Base-by-base conservation (phyloP, 805 yeast species). In the Wickerhamomyces bovis region DNA sequence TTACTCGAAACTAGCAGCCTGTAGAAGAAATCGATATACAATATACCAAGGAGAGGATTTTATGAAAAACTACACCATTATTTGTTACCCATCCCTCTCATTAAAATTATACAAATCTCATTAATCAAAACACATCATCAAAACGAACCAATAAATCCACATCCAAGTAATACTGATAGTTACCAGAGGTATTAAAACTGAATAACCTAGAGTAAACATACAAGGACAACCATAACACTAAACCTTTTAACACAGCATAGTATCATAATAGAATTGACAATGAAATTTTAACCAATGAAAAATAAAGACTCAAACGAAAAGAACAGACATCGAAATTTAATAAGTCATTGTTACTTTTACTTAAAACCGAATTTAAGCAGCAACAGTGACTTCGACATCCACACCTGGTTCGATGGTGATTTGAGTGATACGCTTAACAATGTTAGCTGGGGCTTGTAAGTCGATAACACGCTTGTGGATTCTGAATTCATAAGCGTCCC, bases 391-490 rank as follows among this genome's bases (percentile, higher is more conserved):
- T 77, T 85, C 94, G 64, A 92, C 94, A 81, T 90, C 96, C 69
- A 92, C 97, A 86, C 97, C 98, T 68, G 98, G 96, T 81, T 89
- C 96, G 72, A 92, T 85, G 78, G 96, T 88, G 85, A 89, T 85
- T 73, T 90, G 90, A 66, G 98, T 90, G 78, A 92, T 89, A 77
- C 84, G 86, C 86, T 86, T 89, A 75, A 92, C 96, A 62, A 82
- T 74, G 58, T 80, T 77, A 69, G 96, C 88, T 75, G 97, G 96
- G 61, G 98, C 96, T 77, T 87, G 92, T 75, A 94, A 83, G 80
- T 90, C 97, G 70, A 94, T 89, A 76, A 89, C 85, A 80, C 99
- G 90, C 95, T 94, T 94, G 96, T 94, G 99, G 83, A 94, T 89
- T 86, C 97, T 92, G 96, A 94, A 86, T 83, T 94, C 99, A 77